Percentiles rank a stretch among this genome's conserved stretches.
These are phyloP conservation scores for Aphanomyces astaci DNA, from an alignment of 352 stramenopile species.

Conservation along the genomic window DNA sequence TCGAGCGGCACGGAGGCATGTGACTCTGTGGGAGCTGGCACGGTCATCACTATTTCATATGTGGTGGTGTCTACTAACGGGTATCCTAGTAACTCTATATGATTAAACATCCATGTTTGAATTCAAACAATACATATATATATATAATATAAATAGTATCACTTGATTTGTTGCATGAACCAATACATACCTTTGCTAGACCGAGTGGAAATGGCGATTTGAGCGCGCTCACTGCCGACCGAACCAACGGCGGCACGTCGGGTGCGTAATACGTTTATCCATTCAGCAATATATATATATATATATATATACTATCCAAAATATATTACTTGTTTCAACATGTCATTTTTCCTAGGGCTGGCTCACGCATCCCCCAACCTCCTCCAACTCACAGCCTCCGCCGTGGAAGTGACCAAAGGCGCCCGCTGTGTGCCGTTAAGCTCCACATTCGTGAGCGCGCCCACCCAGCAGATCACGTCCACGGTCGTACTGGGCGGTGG, in stretches of 20 bases:
- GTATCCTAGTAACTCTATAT: background rate
- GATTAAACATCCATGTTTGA: no score
- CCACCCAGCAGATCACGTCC: slow-evolving; percentile 37
- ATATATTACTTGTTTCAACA: no score
- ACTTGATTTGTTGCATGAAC: no score
- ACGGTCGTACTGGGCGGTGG: slow-evolving; percentile 40
- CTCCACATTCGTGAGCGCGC: slow-evolving; percentile 37
- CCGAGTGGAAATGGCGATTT: slow-evolving; percentile 47
- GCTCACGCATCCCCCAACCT: slow-evolving; percentile 33
- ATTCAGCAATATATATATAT: no score
- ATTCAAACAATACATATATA: no score
- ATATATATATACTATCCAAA: no score
- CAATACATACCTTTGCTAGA: slow-evolving; percentile 2
- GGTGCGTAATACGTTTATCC: background rate
- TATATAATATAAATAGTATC: no score
- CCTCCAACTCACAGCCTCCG: slow-evolving; percentile 41
- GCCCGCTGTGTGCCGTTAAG: slow-evolving; percentile 44
- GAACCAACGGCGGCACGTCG: slow-evolving; percentile 37
- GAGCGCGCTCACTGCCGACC: slow-evolving; percentile 37
- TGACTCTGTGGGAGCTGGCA: slow-evolving; percentile 32
- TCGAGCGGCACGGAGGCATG: slow-evolving; percentile 34
- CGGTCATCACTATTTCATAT: slow-evolving; percentile 52
- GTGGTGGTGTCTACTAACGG: slow-evolving; percentile 42
- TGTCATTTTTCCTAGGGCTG: slow-evolving; percentile 7
- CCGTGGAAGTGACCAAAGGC: slow-evolving; percentile 48